phyloP scores from a whole-genome alignment of 2,329 filamentous ascomycete genomes.

The Exophiala oligosperma region DNA sequence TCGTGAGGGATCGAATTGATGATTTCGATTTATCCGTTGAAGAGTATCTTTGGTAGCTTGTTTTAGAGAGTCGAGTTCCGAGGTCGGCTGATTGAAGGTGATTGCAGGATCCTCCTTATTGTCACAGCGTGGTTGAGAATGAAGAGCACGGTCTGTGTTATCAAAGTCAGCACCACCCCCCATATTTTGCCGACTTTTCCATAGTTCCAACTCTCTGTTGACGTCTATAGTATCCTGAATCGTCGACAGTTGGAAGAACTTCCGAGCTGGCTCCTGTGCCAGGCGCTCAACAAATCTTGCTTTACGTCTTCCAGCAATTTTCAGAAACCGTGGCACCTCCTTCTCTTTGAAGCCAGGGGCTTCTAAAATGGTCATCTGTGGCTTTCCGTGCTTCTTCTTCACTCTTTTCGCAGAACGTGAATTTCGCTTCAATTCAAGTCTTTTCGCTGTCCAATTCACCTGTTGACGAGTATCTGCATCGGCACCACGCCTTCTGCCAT shows the following conservation, averaged over 20 bases:
- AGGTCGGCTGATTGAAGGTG: not conserved
- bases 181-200: slow-evolving; percentile 38
- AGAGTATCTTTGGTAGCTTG: slow-evolving; percentile 15
- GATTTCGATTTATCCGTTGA: slow-evolving; percentile 11
- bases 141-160: not conserved
- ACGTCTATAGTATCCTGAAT: slow-evolving; percentile 57
- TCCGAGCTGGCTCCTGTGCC: slow-evolving; percentile 46
- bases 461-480: not conserved
- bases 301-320: slow-evolving; percentile 55
- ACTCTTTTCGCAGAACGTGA: slow-evolving; percentile 12
- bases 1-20: not conserved
- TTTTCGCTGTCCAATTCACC: not conserved
- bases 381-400: slow-evolving; percentile 12
- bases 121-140: not conserved
- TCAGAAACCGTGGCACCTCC: slow-evolving; percentile 54
- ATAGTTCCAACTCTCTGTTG: slow-evolving; percentile 49
- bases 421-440: not conserved
- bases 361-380: slow-evolving; percentile 23
- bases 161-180: not conserved
- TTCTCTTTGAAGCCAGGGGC: slow-evolving; percentile 24
- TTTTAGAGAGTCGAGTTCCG: slow-evolving; percentile 16
- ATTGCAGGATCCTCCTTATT: not conserved
- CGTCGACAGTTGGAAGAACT: slow-evolving; percentile 54
- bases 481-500: not conserved
- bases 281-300: slow-evolving; percentile 48